Evolutionary conservation across 2,329 filamentous ascomycete genomes (phyloP).

Genomic region (Aspergillus sp.): DNA sequence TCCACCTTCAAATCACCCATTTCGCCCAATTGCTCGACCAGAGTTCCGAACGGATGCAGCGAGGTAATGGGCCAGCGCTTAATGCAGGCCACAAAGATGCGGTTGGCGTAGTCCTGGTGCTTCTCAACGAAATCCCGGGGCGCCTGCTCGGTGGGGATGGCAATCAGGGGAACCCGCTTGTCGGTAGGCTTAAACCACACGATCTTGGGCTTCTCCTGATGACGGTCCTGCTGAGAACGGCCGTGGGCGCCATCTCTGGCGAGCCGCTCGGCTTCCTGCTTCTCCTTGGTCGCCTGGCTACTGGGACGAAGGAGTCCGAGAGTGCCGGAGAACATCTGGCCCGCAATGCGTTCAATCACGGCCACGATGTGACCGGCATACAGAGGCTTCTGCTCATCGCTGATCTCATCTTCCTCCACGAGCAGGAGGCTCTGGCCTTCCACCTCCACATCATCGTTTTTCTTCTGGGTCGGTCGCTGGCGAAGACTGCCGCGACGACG

Average conservation of each 20-base stretch:
- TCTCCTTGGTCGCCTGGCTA: constrained; percentile 98
- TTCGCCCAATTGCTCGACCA: constrained; percentile 93
- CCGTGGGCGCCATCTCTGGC: constrained; percentile 78
- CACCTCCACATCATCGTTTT: constrained; percentile 98
- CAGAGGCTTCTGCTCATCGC: constrained; percentile 93
- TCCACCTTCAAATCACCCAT: constrained; percentile 98
- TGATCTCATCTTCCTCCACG: constrained; percentile 98
- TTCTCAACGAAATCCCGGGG: constrained; percentile 98
- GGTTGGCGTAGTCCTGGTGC: constrained; percentile 94
- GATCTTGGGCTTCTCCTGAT: constrained; percentile 98
- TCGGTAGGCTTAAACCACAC: constrained; percentile 99
- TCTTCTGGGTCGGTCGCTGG: constrained; percentile 97
- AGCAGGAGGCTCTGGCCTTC: constrained; percentile 95
- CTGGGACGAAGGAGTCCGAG: constrained; percentile 90
- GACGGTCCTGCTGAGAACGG: constrained; percentile 72
- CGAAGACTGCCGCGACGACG: constrained; percentile 91
- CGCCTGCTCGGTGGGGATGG: constrained; percentile 96
- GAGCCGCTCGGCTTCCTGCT: constrained; percentile 94
- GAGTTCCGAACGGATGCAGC: constrained; percentile 95
- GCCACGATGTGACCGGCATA: constrained; percentile 97
- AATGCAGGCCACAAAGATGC: constrained; percentile 98
- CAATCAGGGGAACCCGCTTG: constrained; percentile 96
- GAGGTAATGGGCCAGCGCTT: constrained; percentile 99
- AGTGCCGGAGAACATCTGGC: constrained; percentile 98
- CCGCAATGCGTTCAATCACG: constrained; percentile 92